These are phyloP conservation scores for Panicum miliaceum DNA, from an alignment of 176 grass and related monocot genomes.

Conservation along the genomic window DNA sequence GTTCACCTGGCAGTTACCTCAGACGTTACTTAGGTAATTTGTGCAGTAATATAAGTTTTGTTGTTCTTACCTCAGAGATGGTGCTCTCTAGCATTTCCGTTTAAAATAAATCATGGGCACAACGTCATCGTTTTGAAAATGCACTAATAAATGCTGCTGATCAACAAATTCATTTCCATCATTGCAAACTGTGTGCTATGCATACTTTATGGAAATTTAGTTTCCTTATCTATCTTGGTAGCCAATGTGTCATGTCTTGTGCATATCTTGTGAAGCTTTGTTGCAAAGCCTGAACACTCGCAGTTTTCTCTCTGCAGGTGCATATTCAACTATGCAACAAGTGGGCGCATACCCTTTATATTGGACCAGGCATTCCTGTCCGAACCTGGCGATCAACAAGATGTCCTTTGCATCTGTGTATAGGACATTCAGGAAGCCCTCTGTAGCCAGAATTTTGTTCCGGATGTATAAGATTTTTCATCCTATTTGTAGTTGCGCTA, in stretches of 20 bases:
- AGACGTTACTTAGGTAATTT: conserved; percentile 26
- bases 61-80: neutral
- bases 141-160: neutral
- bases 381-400: neutral
- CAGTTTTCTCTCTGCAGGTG: conserved; percentile 20
- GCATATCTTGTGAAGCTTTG: neutral
- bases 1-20: conserved; percentile 4
- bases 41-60: neutral
- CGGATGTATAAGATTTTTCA: neutral
- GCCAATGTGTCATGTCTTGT: neutral
- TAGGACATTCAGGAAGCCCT: neutral
- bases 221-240: neutral
- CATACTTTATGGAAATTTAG: neutral
- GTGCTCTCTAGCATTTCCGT: neutral
- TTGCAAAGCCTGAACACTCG: neutral
- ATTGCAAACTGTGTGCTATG: neutral
- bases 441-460: neutral
- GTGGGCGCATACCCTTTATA: conserved; percentile 18
- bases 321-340: neutral
- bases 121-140: neutral
- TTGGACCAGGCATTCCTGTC: neutral
- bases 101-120: neutral
- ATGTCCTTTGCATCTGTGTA: neutral
- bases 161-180: neutral
- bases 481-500: neutral